Conservation (phyloP, 768 basidiomycete genomes). For the Xerocomus spinulosus region DNA sequence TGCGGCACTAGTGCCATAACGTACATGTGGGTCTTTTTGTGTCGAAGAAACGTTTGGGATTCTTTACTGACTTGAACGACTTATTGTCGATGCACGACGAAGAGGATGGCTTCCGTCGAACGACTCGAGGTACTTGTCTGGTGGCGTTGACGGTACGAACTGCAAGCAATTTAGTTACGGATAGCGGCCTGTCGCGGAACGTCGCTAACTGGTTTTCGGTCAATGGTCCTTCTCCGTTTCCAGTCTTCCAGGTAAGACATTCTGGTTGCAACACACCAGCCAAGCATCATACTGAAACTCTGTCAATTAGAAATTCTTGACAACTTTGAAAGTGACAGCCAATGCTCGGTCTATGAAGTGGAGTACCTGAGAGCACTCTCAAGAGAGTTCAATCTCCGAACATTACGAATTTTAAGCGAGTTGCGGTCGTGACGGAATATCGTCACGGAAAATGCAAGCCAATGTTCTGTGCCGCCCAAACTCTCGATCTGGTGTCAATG, state of each 20-base stretch:
- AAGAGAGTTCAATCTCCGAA: background rate
- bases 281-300: background rate
- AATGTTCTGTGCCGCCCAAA: conserved; percentile 11
- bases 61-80: background rate
- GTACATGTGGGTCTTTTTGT: background rate
- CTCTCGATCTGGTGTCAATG: conserved; percentile 26
- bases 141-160: background rate
- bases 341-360: background rate
- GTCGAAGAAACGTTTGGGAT: background rate
- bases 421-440: conserved; percentile 11
- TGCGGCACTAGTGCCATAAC: background rate
- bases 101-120: background rate
- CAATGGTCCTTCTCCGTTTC: background rate
- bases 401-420: background rate
- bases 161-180: background rate
- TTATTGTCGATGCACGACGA: background rate
- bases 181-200: background rate
- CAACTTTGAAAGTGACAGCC: background rate
- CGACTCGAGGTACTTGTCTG: too few relatives aligned
- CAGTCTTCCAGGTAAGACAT: background rate
- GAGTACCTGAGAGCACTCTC: background rate
- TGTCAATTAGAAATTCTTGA: background rate
- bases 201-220: background rate
- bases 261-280: background rate
- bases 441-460: conserved; percentile 9